Percentiles rank a stretch among this genome's conserved stretches.
These are phyloP conservation scores for Aspergillus sclerotiicarbonarius DNA, from an alignment of 495 filamentous ascomycete species.

Conservation along the genomic window DNA sequence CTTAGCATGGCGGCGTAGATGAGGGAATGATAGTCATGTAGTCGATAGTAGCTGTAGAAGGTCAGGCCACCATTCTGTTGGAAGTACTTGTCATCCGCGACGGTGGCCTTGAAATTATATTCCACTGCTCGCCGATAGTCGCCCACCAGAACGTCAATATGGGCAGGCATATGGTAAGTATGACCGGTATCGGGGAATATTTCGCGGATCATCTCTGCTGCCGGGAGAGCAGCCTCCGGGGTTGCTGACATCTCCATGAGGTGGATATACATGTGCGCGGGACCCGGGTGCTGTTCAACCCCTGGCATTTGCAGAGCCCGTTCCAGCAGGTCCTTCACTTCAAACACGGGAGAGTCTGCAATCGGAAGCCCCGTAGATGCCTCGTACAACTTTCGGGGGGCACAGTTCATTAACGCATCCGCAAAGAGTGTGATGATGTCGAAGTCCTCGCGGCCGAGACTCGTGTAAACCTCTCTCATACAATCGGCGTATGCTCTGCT, in stretches of 20 bases:
- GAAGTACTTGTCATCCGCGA: conserved; percentile 57
- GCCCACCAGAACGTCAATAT: conserved; percentile 62
- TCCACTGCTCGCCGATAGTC: conserved; percentile 58
- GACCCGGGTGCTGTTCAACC: conserved; percentile 49
- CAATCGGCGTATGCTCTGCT: conserved; percentile 55
- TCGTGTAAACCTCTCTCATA: conserved; percentile 52
- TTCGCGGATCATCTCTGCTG: conserved; percentile 55
- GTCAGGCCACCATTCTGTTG: conserved; percentile 43
- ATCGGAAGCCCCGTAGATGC: conserved; percentile 53
- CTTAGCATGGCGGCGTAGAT: conserved; percentile 69
- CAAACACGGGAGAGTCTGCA: conserved; percentile 47
- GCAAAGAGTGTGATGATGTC: conserved; percentile 59
- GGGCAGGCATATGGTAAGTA: conserved; percentile 65
- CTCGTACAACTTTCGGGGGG: conserved; percentile 62
- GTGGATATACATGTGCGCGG: conserved; percentile 67
- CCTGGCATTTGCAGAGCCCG: conserved; percentile 38
- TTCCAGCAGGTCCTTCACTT: conserved; percentile 54
- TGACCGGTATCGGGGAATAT: conserved; percentile 63
- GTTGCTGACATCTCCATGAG: conserved; percentile 64
- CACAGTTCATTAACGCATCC: conserved; percentile 64
- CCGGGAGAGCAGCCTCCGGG: conserved; percentile 53
- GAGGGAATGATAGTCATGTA: conserved; percentile 61
- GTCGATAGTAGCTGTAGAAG: conserved; percentile 65
- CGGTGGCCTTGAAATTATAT: conserved; percentile 54
- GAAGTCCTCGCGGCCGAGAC: conserved; percentile 46